Conservation (phyloP, 805 yeast genomes). For the Peterozyma xylosa region DNA sequence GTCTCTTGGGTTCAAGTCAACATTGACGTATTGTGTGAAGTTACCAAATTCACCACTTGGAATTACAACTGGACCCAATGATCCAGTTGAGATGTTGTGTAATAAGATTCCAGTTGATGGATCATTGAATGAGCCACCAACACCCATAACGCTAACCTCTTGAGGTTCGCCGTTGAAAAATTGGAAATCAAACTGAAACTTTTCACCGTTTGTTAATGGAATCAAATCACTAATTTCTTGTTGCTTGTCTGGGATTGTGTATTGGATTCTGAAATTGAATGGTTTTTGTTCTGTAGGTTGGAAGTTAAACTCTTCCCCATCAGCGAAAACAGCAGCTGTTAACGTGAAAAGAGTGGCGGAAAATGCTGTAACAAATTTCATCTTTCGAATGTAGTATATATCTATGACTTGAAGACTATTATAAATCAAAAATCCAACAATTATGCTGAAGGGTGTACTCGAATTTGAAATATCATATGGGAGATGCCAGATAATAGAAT, state of each 20-base stretch:
- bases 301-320: slow-evolving; percentile 14
- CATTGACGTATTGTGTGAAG: slow-evolving; percentile 53
- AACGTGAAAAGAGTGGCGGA: not conserved
- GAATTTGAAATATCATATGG: no score
- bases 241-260: slow-evolving; percentile 38
- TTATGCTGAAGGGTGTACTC: no score
- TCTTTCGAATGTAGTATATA: no score
- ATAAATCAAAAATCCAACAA: no score
- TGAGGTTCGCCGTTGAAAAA: slow-evolving; percentile 46
- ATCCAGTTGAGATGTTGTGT: slow-evolving; percentile 59
- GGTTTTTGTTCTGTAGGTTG: slow-evolving; percentile 27
- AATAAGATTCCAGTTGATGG: slow-evolving; percentile 41
- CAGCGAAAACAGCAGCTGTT: slow-evolving; percentile 5
- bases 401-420: no score
- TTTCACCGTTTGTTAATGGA: slow-evolving; percentile 42
- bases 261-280: slow-evolving; percentile 40
- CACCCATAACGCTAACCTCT: slow-evolving; percentile 50
- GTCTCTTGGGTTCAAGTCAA: slow-evolving; percentile 49
- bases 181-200: slow-evolving; percentile 40
- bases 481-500: not conserved
- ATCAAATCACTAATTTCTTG: slow-evolving; percentile 31
- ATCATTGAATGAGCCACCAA: slow-evolving; percentile 58
- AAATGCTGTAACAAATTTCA: no score
- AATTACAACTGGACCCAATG: slow-evolving; percentile 53
- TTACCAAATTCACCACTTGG: slow-evolving; percentile 37